These are phyloP conservation scores for Hyparrhenia diplandra DNA, from an alignment of 176 grass and related monocot genomes.

Conservation along the genomic window DNA sequence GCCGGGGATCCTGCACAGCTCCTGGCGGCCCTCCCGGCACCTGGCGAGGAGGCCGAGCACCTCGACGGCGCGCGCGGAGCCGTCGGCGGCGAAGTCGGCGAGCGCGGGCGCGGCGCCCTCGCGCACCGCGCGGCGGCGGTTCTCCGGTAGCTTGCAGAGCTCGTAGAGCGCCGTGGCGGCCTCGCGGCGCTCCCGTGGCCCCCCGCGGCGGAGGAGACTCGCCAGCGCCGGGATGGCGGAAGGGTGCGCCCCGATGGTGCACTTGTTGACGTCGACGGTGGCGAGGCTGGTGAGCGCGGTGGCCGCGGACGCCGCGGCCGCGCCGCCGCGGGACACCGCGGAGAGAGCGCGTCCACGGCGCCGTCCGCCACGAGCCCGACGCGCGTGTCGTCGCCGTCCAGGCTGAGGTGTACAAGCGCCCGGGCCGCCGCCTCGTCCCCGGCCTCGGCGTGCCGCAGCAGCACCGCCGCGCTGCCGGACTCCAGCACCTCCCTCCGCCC, in stretches of 20 bases:
- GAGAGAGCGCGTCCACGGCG: conserved; percentile 68
- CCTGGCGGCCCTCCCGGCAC: conserved; percentile 68
- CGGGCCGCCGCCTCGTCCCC: conserved; percentile 40
- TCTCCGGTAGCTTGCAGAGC: conserved; percentile 90
- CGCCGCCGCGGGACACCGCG: conserved; percentile 30
- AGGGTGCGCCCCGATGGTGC: conserved; percentile 75
- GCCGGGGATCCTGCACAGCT: conserved; percentile 49
- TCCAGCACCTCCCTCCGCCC: conserved; percentile 58
- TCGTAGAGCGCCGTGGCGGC: conserved; percentile 82
- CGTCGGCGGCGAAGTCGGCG: conserved; percentile 49
- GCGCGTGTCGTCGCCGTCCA: conserved; percentile 84
- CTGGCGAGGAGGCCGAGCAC: conserved; percentile 75
- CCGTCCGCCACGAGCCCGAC: conserved; percentile 81
- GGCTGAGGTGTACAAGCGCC: conserved; percentile 63
- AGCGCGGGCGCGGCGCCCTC: conserved; percentile 52
- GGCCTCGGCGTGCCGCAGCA: conserved; percentile 55
- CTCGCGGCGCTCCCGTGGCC: conserved; percentile 66
- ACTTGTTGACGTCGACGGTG: conserved; percentile 95
- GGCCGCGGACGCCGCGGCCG: conserved; percentile 56
- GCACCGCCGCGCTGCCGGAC: conserved; percentile 48
- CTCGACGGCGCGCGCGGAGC: conserved; percentile 80
- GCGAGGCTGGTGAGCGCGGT: conserved; percentile 84
- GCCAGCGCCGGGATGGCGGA: conserved; percentile 51
- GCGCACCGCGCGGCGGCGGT: conserved; percentile 59
- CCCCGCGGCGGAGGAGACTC: conserved; percentile 43